Conservation (phyloP, 306 rosid species). For the Alnus rubra region DNA sequence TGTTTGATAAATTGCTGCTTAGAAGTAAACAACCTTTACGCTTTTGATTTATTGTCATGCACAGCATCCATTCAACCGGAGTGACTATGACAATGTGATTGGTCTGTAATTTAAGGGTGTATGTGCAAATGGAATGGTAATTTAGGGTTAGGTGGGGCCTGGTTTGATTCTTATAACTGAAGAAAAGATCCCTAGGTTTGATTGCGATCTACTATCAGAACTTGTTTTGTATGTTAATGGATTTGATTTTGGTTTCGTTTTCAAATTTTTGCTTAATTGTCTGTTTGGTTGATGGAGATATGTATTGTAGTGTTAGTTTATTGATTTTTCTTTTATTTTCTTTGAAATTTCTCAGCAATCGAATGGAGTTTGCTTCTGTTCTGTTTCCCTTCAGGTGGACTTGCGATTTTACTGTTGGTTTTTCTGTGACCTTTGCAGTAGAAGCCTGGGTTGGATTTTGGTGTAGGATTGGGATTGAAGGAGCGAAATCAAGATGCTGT, state of each 20-base stretch:
- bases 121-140: no score
- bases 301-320: neutral
- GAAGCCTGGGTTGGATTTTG: conserved; percentile 27
- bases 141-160: no score
- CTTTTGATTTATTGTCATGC: conserved; percentile 18
- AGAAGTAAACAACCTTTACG: no score
- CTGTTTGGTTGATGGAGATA: neutral
- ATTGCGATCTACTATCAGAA: neutral
- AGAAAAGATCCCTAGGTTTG: neutral
- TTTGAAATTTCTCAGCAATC: neutral
- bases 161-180: no score
- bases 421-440: conserved; percentile 30
- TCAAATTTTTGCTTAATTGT: neutral
- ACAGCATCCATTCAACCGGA: conserved; percentile 69
- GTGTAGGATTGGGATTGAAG: conserved; percentile 39
- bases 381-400: neutral
- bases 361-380: neutral
- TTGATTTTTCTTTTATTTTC: conserved; percentile 6
- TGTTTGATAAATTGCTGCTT: no score
- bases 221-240: neutral
- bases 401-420: neutral
- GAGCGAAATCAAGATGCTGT: conserved; percentile 74
- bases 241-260: no score
- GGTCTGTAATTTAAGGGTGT: no score
- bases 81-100: no score